phyloP scores from a whole-genome alignment of 2,329 filamentous ascomycete genomes.

The Colletotrichum destructivum region DNA sequence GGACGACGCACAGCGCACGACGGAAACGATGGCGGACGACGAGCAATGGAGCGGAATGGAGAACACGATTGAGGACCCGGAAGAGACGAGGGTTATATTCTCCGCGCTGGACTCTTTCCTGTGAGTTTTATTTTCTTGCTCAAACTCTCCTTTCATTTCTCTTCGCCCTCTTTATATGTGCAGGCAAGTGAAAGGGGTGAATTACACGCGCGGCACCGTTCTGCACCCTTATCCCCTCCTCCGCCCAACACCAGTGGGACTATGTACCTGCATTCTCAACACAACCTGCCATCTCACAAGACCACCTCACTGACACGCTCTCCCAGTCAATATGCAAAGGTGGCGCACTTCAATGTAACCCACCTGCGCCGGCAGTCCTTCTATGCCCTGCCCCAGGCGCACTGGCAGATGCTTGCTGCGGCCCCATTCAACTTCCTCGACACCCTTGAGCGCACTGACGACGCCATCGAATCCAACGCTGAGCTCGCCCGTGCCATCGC shows the following conservation, averaged over 20 bases:
- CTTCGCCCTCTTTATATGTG: constrained; percentile 13
- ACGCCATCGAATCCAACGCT: constrained; percentile 91
- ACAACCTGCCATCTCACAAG: background rate
- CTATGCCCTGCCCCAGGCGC: constrained; percentile 87
- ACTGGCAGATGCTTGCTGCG: constrained; percentile 86
- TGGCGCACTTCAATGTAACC: constrained; percentile 90
- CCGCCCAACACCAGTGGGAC: constrained; percentile 7
- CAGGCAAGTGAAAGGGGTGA: background rate
- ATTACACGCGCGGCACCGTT: background rate
- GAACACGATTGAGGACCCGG: constrained; percentile 79
- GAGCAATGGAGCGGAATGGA: constrained; percentile 73
- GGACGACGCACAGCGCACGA: background rate
- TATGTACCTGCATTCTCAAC: constrained; percentile 27
- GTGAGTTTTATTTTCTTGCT: constrained; percentile 66
- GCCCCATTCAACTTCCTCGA: constrained; percentile 88
- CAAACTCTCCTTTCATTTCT: no score
- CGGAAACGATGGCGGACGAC: constrained; percentile 52
- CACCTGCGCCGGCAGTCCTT: constrained; percentile 93
- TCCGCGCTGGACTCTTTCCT: constrained; percentile 90
- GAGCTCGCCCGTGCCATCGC: constrained; percentile 86
- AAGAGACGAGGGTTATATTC: constrained; percentile 86
- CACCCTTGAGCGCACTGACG: constrained; percentile 83
- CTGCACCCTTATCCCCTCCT: background rate
- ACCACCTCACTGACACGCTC: background rate
- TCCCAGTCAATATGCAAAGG: constrained; percentile 84